Conservation (phyloP, 352 stramenopile genomes). For the Phytophthora crassamura region DNA sequence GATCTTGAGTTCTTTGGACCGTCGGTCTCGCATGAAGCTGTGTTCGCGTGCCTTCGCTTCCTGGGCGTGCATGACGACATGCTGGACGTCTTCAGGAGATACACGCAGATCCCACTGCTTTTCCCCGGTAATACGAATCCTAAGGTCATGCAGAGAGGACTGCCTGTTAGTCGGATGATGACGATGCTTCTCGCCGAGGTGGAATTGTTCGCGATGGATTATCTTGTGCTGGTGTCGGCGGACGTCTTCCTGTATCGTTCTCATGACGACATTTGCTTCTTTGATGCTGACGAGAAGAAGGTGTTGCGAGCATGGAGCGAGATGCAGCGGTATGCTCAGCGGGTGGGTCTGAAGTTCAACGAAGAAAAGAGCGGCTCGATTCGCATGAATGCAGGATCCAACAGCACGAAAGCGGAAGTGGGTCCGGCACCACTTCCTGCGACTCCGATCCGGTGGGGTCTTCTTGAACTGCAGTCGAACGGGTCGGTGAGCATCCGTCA, state of each 20-base stretch:
- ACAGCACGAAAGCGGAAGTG: constrained; percentile 14
- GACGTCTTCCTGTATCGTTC: constrained; percentile 49
- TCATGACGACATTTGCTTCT: constrained; percentile 64
- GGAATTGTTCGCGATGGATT: constrained; percentile 59
- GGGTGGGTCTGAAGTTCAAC: constrained; percentile 47
- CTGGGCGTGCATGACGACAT: constrained; percentile 46
- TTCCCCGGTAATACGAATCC: constrained; percentile 42
- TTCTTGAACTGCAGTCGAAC: constrained; percentile 51
- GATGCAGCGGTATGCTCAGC: constrained; percentile 34
- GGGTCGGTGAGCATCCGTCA: constrained; percentile 43
- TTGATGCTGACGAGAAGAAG: constrained; percentile 37
- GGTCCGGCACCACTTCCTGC: constrained; percentile 35
- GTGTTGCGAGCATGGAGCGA: constrained; percentile 45
- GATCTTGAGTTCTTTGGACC: constrained; percentile 62
- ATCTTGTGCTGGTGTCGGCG: constrained; percentile 39
- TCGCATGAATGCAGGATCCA: constrained; percentile 19
- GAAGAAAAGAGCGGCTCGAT: constrained; percentile 52
- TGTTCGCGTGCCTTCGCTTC: constrained; percentile 46
- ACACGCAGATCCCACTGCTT: constrained; percentile 49
- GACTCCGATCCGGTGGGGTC: constrained; percentile 49
- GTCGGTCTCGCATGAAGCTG: constrained; percentile 48
- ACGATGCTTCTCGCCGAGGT: constrained; percentile 50
- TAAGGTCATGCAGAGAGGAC: constrained; percentile 42
- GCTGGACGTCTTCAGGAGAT: constrained; percentile 40
- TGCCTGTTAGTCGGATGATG: constrained; percentile 46